phyloP scores from a whole-genome alignment of 2,329 filamentous ascomycete species.

The Diaporthe caulivora region DNA sequence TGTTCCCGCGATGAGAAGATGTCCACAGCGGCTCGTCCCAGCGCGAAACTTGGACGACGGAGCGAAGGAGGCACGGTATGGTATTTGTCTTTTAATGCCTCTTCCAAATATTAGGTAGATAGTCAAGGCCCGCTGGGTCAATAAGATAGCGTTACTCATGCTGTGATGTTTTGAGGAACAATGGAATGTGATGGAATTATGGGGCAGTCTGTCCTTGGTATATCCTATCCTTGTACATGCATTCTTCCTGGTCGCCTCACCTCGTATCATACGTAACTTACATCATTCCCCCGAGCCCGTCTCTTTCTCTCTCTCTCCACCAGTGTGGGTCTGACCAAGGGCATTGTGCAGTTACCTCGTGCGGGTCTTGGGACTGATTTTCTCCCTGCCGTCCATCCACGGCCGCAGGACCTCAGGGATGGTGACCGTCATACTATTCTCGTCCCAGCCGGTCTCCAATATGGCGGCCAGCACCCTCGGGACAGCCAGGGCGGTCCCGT shows the following conservation, averaged over 20 bases:
- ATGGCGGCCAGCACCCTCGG: constrained; percentile 90
- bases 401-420: constrained; percentile 84
- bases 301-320: neutral
- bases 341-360: constrained; percentile 39
- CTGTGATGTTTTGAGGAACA: neutral
- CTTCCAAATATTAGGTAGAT: constrained; percentile 29
- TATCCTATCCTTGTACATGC: neutral
- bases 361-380: constrained; percentile 64
- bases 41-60: neutral
- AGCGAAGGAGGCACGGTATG: constrained; percentile 9
- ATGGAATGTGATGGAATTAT: neutral
- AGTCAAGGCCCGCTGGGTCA: neutral
- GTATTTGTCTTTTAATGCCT: constrained; percentile 9
- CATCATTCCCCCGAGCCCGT: too few species aligned
- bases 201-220: neutral
- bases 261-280: neutral
- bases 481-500: constrained; percentile 93
- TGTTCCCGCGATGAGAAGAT: neutral
- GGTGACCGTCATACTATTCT: constrained; percentile 72
- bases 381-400: constrained; percentile 84
- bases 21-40: neutral
- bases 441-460: constrained; percentile 91
- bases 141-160: constrained; percentile 26
- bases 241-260: neutral
- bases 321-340: neutral